Conservation (phyloP, 2,329 filamentous ascomycete species). For the Aspergillus japonicus region DNA sequence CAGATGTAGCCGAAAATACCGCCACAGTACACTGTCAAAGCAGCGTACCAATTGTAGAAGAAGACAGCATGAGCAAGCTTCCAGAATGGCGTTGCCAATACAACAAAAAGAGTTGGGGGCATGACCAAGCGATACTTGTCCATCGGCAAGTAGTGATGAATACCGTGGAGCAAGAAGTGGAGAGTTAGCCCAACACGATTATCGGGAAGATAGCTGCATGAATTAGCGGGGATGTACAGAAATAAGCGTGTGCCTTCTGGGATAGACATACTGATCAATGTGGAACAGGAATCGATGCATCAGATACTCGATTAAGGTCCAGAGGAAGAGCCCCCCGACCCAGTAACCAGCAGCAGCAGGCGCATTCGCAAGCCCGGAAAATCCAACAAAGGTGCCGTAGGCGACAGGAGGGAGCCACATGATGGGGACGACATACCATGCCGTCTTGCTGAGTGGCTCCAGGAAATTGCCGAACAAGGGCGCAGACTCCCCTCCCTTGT, state of each 20-base stretch:
- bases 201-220: conserved; percentile 75
- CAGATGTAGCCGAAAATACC: conserved; percentile 93
- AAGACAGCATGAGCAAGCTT: conserved; percentile 81
- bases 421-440: conserved; percentile 86
- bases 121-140: conserved; percentile 96
- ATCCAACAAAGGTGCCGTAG: conserved; percentile 69
- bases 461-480: conserved; percentile 97
- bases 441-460: conserved; percentile 92
- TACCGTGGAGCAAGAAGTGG: conserved; percentile 93
- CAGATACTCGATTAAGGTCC: conserved; percentile 87
- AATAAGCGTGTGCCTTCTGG: not conserved
- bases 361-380: conserved; percentile 57
- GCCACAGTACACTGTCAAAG: conserved; percentile 75
- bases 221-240: conserved; percentile 18
- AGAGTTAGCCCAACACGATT: conserved; percentile 81
- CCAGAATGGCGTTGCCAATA: conserved; percentile 87
- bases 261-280: conserved; percentile 70
- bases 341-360: conserved; percentile 61
- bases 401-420: conserved; percentile 79
- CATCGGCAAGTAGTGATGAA: conserved; percentile 99
- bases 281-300: conserved; percentile 93
- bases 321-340: conserved; percentile 69
- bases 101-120: conserved; percentile 84
- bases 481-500: conserved; percentile 87
- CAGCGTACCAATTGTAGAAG: conserved; percentile 80